Base-by-base conservation (phyloP, 2,329 filamentous ascomycete genomes). In the Epichloe bromicola region DNA sequence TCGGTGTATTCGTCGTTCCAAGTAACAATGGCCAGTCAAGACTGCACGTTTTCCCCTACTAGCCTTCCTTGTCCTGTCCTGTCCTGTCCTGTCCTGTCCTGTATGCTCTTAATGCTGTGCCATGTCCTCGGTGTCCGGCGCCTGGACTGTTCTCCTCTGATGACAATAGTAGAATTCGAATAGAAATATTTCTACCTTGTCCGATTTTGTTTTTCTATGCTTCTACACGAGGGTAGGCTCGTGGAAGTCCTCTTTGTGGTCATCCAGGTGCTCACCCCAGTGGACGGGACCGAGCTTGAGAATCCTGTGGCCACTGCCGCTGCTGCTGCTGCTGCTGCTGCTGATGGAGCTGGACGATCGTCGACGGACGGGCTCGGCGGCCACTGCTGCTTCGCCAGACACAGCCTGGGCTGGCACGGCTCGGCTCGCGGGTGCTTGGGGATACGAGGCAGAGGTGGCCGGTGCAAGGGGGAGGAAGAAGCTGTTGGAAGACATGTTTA, bases 241-340 rank as follows among this genome's bases (percentile, higher is more conserved):
- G 65, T 74, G 65, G 63, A 70, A 81, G 69, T 82, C 79, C 44
- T 68, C 71, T 68, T 77, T 73, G 69, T 78, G 69, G 51, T 75
- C 76, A 55, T 71, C 77, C 20, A 68, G 67, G 65, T 79, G 75
- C 70, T 78, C 78, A 57, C 80, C 80, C 66, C 72, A 81, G 73
- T 82, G 78, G 53, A 83, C 79, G 36, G 79, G 79, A 23, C 77
- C 76, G 52, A 84, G 76, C 71, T 81, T 82, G 58, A 84, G 74
- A 64, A 83, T 76, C 53, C 73, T 71, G 57, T 69, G 67, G 55
- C 69, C 63, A 51, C 57, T 60, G 58, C 51, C 55, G 60, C 65
- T 71, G 59, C 65, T 65, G 63, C 30, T 12, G 23, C 26, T 12
- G 23, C 26, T 4, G n/a, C 72, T 76, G 70, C 73, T 19, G n/a